These are phyloP conservation scores for Talaromyces albobiverticillius DNA, from an alignment of 2,329 filamentous ascomycete genomes.

Conservation along the genomic window DNA sequence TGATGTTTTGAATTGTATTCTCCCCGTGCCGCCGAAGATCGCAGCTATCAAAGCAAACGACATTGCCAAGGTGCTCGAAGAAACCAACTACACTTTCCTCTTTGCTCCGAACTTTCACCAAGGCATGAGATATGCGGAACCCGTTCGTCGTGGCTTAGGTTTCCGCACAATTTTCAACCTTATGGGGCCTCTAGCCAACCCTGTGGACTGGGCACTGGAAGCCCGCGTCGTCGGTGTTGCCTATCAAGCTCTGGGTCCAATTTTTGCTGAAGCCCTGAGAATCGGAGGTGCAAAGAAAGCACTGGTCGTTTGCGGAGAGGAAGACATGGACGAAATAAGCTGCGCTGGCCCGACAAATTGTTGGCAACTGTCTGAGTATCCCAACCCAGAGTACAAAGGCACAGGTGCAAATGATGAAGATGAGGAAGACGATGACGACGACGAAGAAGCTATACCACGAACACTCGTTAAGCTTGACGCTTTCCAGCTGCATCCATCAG, in stretches of 20 bases:
- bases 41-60: slow-evolving; percentile 69
- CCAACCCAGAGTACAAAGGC: slow-evolving; percentile 43
- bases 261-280: slow-evolving; percentile 81
- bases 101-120: slow-evolving; percentile 96
- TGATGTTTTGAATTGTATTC: slow-evolving; percentile 77
- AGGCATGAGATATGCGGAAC: slow-evolving; percentile 85
- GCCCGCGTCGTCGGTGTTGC: slow-evolving; percentile 92
- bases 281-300: slow-evolving; percentile 77
- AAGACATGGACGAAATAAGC: slow-evolving; percentile 93
- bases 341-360: slow-evolving; percentile 86
- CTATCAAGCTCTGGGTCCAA: slow-evolving; percentile 77
- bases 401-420: slow-evolving; percentile 20
- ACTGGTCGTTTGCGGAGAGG: slow-evolving; percentile 86
- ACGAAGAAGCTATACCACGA: slow-evolving; percentile 42
- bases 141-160: slow-evolving; percentile 81
- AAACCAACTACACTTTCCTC: slow-evolving; percentile 89
- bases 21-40: slow-evolving; percentile 70
- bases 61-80: slow-evolving; percentile 68
- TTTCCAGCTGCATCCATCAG: slow-evolving; percentile 75
- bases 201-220: slow-evolving; percentile 79
- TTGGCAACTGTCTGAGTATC: slow-evolving; percentile 68
- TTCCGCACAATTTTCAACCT: slow-evolving; percentile 98
- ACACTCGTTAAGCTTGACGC: slow-evolving; percentile 63
- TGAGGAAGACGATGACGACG: slow-evolving; percentile 22
- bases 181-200: slow-evolving; percentile 87